Evolutionary conservation across 2,329 filamentous ascomycete species (phyloP), one percentile per base, ranked within the genome.

Genomic region (Metarhizium guizhouense): DNA sequence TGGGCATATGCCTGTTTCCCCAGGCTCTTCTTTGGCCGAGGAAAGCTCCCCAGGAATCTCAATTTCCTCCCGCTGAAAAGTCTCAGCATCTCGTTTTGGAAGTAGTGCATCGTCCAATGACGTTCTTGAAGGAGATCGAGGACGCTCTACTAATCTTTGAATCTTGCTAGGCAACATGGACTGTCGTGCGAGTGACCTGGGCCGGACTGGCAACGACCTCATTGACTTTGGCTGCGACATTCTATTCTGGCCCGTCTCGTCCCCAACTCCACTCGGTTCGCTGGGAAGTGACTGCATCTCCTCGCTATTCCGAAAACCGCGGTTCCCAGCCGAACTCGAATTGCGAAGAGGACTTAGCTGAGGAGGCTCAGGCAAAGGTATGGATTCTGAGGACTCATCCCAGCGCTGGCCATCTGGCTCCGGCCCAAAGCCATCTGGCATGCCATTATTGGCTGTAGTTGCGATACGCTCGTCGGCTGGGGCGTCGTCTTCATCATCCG

Each of bases 281-380:
- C 71, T 72, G 2, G 67, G 68, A 54, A 72, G 70, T 47, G 71
- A 61, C 4, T 58, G 55, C 8, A 60, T 50, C 32, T 63, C 65
- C 20, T 60, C 59, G 25, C 51, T 20, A 20, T 60, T 60, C 11
- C 69, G 58, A 51, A 67, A 57, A 38, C 73, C 67, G 59, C 72
- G 59, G 60, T 83, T 83, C 3, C 76, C 80, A 0, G 78, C 77
- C 1, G 77, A 73, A 11, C 71, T 70, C 2, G 76, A 79, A 56
- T 80, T 76, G 51, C 76, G 76, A 0, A 85, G 70, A 1, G 82
- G 81, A 51, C 74, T 78, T 51, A 79, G 60, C 51, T 74, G 76
- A 16, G 72, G 77, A 2, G 75, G 74, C 40, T 72, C 67, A 0
- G 77, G 76, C 2, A 80, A 65, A 2, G 78, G 74, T 2, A 76